Evolutionary conservation across 495 filamentous ascomycete species (phyloP).

Genomic region (Aspergillus incahuasiensis): DNA sequence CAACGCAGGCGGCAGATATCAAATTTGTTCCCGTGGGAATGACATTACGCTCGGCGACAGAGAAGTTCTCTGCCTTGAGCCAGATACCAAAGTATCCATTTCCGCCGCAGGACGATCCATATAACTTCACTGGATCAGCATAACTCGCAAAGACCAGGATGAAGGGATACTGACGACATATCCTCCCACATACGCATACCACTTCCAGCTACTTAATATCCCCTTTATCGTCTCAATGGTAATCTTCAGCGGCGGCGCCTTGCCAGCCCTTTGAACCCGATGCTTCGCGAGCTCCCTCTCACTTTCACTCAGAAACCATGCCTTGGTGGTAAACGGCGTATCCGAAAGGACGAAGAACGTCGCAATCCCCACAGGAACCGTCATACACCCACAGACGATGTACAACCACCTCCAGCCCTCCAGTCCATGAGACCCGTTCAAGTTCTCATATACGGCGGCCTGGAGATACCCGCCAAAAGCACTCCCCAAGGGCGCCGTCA

Average conservation of each 20-base stretch:
- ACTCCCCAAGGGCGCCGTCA: constrained; percentile 16
- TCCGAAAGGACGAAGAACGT: constrained; percentile 17
- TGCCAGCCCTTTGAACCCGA: constrained; percentile 22
- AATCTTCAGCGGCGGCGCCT: constrained; percentile 27
- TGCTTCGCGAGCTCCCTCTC: constrained; percentile 21
- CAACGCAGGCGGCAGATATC: too few species aligned
- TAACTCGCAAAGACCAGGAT: too few species aligned
- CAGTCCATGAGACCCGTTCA: constrained; percentile 17
- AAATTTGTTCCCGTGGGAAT: constrained; percentile 9
- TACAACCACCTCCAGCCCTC: constrained; percentile 23
- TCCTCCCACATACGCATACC: constrained; percentile 21
- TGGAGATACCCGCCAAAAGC: constrained; percentile 22
- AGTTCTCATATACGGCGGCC: constrained; percentile 19
- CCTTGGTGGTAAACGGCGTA: constrained; percentile 16
- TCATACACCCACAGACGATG: constrained; percentile 22
- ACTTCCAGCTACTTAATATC: constrained; percentile 11
- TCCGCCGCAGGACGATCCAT: constrained; percentile 19
- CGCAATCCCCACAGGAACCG: constrained; percentile 16
- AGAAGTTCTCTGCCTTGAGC: constrained; percentile 21
- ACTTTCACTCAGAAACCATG: constrained; percentile 19
- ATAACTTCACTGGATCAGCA: constrained; percentile 5
- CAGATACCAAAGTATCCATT: constrained; percentile 21
- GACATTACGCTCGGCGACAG: constrained; percentile 19
- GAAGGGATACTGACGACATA: constrained; percentile 7
- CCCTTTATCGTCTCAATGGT: constrained; percentile 13